These are phyloP conservation scores for Bipolaris oryzae DNA, from an alignment of 2,329 filamentous ascomycete genomes.

Conservation along the genomic window DNA sequence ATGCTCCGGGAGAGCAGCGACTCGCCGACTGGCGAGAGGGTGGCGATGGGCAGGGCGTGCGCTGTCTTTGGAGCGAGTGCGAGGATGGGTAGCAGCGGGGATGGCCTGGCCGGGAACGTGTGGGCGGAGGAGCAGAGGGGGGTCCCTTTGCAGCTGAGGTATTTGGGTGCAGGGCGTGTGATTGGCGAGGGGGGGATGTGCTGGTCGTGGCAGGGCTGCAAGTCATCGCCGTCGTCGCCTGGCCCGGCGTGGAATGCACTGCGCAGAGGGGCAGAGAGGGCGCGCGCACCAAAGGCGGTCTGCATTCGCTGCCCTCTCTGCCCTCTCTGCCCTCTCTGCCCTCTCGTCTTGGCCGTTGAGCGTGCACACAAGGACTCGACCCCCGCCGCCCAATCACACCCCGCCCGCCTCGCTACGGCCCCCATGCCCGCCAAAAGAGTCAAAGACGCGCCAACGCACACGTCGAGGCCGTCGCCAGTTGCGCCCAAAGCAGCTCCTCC, in stretches of 20 bases:
- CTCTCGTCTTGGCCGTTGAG: no score
- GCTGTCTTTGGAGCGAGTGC: conserved; percentile 23
- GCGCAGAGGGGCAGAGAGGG: no score
- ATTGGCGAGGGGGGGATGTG: conserved; percentile 24
- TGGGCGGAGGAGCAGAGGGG: conserved; percentile 6
- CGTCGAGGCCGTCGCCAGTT: conserved; percentile 21
- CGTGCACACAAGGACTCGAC: conserved; percentile 11
- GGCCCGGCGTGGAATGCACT: conserved; percentile 3
- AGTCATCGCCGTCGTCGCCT: conserved; percentile 30
- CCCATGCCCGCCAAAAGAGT: conserved; percentile 18
- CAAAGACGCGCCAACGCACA: conserved; percentile 31
- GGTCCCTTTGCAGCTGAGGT: conserved; percentile 19
- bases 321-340: no score
- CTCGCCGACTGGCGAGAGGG: background rate
- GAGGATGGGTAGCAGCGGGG: conserved; percentile 21
- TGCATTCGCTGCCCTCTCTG: no score
- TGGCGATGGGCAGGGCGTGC: conserved; percentile 19
- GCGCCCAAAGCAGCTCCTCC: conserved; percentile 25
- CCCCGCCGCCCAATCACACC: conserved; percentile 20
- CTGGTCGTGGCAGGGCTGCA: conserved; percentile 25
- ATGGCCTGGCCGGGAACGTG: conserved; percentile 17
- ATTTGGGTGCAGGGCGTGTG: conserved; percentile 24
- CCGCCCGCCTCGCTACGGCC: conserved; percentile 16
- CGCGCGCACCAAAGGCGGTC: conserved; percentile 13
- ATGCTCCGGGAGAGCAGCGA: no score